phyloP scores from a whole-genome alignment of 1,139 yeast species.

The Geotrichum phurueaensis region DNA sequence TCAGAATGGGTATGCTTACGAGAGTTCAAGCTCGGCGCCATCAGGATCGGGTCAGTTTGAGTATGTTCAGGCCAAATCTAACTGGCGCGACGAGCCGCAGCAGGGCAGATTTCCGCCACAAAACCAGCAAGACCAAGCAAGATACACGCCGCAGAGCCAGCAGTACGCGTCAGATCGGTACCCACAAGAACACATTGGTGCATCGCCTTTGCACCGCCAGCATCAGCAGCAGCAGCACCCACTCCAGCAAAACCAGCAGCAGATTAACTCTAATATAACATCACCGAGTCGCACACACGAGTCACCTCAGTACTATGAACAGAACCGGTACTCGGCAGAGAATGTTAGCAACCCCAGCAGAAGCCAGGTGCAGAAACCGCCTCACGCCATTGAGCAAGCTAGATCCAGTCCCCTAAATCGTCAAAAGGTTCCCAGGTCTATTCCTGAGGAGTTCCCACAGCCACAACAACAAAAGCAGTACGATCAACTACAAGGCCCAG shows the following conservation, averaged over 20 bases:
- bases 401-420: background rate
- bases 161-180: background rate
- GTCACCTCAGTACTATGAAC: too few species aligned
- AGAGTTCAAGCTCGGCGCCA: constrained; percentile 3
- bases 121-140: background rate
- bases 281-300: too few species aligned
- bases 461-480: background rate
- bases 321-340: background rate
- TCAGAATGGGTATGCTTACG: constrained; percentile 14
- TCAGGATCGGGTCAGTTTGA: background rate
- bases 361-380: background rate
- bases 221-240: too few species aligned
- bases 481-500: background rate
- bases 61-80: background rate
- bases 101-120: background rate
- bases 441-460: background rate
- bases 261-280: too few species aligned
- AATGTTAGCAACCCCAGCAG: background rate
- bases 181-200: background rate
- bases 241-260: too few species aligned
- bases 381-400: background rate
- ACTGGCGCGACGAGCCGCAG: background rate
- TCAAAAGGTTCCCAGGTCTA: background rate
- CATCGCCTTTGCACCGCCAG: too few species aligned
- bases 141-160: background rate